These are phyloP conservation scores for Penicillium goetzii DNA, from an alignment of 495 filamentous ascomycete species.

Conservation along the genomic window DNA sequence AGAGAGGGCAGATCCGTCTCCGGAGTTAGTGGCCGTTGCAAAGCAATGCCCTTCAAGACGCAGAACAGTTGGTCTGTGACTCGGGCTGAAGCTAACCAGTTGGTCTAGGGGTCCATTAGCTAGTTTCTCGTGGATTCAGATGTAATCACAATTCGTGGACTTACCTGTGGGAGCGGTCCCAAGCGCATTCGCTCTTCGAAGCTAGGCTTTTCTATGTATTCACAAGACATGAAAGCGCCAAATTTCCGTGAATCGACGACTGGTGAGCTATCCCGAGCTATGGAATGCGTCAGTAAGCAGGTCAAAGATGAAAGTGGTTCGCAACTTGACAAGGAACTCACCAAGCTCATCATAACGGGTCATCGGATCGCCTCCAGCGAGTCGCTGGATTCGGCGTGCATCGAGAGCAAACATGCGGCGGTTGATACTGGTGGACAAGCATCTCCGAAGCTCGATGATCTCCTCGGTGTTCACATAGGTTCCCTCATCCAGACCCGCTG, in stretches of 20 bases:
- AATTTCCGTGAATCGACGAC: slow-evolving; percentile 41
- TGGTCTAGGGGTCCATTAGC: slow-evolving; percentile 31
- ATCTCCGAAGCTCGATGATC: slow-evolving; percentile 44
- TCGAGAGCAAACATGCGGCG: slow-evolving; percentile 49
- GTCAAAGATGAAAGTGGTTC: neutral
- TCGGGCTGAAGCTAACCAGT: slow-evolving; percentile 44
- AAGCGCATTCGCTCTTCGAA: slow-evolving; percentile 48
- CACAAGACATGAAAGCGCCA: slow-evolving; percentile 52
- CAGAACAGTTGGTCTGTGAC: slow-evolving; percentile 44
- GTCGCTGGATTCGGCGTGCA: slow-evolving; percentile 43
- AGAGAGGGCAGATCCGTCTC: slow-evolving; percentile 36
- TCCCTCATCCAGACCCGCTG: slow-evolving; percentile 42
- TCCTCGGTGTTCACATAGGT: slow-evolving; percentile 47
- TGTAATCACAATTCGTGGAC: slow-evolving; percentile 1
- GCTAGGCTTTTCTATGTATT: slow-evolving; percentile 39
- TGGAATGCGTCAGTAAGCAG: slow-evolving; percentile 14
- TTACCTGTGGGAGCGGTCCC: slow-evolving; percentile 48
- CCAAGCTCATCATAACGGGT: slow-evolving; percentile 43
- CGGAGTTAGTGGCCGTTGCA: slow-evolving; percentile 39
- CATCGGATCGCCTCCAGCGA: slow-evolving; percentile 45
- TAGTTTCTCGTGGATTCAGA: neutral
- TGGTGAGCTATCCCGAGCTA: slow-evolving; percentile 38
- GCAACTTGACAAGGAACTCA: slow-evolving; percentile 24
- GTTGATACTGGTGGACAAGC: slow-evolving; percentile 44
- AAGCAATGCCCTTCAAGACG: slow-evolving; percentile 36